These are phyloP conservation scores for Phytophthora melonis DNA, from an alignment of 352 stramenopile species.

Conservation along the genomic window DNA sequence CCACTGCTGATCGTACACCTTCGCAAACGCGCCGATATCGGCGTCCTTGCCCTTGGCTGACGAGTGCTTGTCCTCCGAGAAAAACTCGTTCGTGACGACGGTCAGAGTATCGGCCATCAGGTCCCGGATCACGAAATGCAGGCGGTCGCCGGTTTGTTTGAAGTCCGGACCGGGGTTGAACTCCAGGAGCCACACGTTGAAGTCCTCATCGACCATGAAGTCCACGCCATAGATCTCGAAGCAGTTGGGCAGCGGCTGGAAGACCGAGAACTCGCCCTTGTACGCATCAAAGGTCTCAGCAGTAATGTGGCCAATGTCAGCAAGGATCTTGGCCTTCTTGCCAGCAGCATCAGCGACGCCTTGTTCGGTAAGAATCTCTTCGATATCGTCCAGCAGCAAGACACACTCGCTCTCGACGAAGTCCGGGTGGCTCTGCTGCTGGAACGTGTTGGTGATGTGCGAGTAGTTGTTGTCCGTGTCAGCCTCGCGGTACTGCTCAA, in stretches of 20 bases:
- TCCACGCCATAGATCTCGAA: conserved; percentile 85
- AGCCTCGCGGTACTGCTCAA: conserved; percentile 55
- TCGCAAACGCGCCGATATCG: conserved; percentile 51
- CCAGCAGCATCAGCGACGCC: conserved; percentile 42
- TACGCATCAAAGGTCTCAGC: conserved; percentile 74
- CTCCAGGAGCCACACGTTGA: conserved; percentile 76
- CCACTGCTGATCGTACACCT: conserved; percentile 71
- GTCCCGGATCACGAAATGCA: conserved; percentile 69
- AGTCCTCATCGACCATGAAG: conserved; percentile 78
- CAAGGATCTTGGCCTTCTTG: conserved; percentile 67
- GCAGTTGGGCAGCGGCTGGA: conserved; percentile 72
- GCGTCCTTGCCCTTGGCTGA: conserved; percentile 26
- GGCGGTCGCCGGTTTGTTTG: conserved; percentile 71
- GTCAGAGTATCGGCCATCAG: conserved; percentile 70
- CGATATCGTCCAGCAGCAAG: conserved; percentile 63
- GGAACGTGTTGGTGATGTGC: conserved; percentile 85
- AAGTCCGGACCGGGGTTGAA: conserved; percentile 85
- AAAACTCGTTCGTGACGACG: conserved; percentile 66
- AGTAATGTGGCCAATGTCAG: conserved; percentile 68
- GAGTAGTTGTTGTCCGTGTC: conserved; percentile 69
- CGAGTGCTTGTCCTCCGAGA: conserved; percentile 32
- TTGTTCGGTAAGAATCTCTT: conserved; percentile 58
- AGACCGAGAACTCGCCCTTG: conserved; percentile 81
- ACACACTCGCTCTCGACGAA: conserved; percentile 82
- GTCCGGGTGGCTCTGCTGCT: conserved; percentile 72